These are phyloP conservation scores for Microdochium trichocladiopsis DNA, from an alignment of 2,329 filamentous ascomycete species.

Conservation along the genomic window DNA sequence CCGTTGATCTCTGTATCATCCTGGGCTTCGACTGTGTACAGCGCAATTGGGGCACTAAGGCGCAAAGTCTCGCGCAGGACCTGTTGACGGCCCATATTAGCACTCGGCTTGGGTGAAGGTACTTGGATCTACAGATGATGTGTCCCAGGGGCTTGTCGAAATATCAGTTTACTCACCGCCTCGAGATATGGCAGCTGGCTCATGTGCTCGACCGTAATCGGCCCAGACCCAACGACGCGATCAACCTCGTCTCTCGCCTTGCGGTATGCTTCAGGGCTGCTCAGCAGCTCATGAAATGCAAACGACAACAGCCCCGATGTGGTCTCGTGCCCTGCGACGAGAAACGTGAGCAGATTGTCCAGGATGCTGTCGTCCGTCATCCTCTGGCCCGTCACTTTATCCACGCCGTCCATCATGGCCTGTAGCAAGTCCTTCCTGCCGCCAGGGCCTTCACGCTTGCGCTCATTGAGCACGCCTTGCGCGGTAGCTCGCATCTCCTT, in stretches of 20 bases:
- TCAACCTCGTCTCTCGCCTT: constrained; percentile 48
- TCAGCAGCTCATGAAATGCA: constrained; percentile 40
- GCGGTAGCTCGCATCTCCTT: constrained; percentile 46
- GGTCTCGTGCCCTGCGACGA: constrained; percentile 49
- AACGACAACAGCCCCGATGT: constrained; percentile 46
- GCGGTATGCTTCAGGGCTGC: constrained; percentile 34
- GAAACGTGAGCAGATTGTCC: constrained; percentile 47
- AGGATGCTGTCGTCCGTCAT: constrained; percentile 37
- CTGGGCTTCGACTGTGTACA: constrained; percentile 33
- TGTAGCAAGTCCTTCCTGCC: constrained; percentile 55
- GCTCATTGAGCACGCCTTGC: constrained; percentile 51
- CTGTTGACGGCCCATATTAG: too few species aligned
- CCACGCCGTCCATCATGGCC: constrained; percentile 40
- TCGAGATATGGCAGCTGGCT: constrained; percentile 43
- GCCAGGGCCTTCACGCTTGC: constrained; percentile 26
- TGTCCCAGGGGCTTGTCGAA: constrained; percentile 29
- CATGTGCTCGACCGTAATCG: constrained; percentile 38
- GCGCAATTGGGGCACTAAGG: constrained; percentile 39
- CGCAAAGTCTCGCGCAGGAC: constrained; percentile 43
- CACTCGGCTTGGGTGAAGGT: too few species aligned
- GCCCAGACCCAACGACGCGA: constrained; percentile 34
- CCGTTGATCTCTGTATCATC: constrained; percentile 5
- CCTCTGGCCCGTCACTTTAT: constrained; percentile 41
- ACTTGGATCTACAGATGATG: too few species aligned
- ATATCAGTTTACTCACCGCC: constrained; percentile 47